A percentile compares a stretch with the other conserved stretches of the same genome.
Evolutionary conservation across 2,329 filamentous ascomycete species (phyloP).

Genomic region (Teratosphaeria epicoccoides): DNA sequence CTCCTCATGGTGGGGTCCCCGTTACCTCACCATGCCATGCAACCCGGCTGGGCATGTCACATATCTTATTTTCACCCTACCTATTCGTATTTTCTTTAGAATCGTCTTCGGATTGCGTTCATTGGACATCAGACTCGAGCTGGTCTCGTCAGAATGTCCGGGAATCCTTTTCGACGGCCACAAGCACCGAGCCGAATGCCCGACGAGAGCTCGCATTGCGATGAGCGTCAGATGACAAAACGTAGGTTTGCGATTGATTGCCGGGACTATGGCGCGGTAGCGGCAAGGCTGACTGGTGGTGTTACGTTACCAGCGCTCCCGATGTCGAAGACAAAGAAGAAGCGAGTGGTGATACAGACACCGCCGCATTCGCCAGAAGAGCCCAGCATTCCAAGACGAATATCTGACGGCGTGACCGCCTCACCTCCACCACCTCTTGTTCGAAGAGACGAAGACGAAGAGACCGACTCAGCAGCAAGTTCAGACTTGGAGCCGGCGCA

Average conservation of each 20-base stretch:
- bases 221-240: not conserved
- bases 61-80: not conserved
- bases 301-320: not conserved
- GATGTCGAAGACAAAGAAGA: conserved; percentile 16
- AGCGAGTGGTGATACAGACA: conserved; percentile 19
- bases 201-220: conserved; percentile 7
- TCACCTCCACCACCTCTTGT: conserved; percentile 9
- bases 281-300: not conserved
- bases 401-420: conserved; percentile 5
- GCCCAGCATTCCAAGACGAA: conserved; percentile 7
- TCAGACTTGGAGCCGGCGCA: conserved; percentile 13
- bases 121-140: not conserved
- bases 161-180: conserved; percentile 23
- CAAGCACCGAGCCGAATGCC: conserved; percentile 10
- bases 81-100: not conserved
- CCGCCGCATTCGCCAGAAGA: conserved; percentile 20
- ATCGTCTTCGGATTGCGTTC: not conserved
- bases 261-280: not conserved
- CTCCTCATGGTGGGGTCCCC: no score
- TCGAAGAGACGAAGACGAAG: conserved; percentile 6
- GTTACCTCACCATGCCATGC: no score
- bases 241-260: conserved; percentile 1
- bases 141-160: conserved; percentile 17
- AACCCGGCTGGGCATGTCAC: no score
- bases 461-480: conserved; percentile 13